Evolutionary conservation across 139 green algal genomes (phyloP), one percentile per base, ranked within the genome.

Genomic region (Microglena sp.): DNA sequence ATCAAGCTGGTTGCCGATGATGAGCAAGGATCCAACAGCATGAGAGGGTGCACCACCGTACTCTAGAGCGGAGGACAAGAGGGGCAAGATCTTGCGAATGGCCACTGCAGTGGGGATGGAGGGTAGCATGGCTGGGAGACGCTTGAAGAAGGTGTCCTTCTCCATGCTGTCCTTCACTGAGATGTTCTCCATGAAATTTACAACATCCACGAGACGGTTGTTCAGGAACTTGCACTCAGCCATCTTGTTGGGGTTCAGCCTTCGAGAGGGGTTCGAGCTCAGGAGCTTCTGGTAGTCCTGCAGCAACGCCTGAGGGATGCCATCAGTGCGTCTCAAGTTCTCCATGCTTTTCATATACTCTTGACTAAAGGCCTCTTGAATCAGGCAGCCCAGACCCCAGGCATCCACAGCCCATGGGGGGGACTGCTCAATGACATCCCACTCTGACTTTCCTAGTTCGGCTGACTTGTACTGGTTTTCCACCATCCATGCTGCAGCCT

Each of bases 321-420:
- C 33, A 3, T 84, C 68, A 0, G 79, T 93, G 62, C 78, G 74
- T n/a, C 91, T 67, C 18, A 80, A 55, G 36, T 75, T 43, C 35
- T 80, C 73, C 53, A 80, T 64, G 53, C 43, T 80, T 4, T 31
- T 36, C 74, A 80, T 76, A 32, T 64, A 33, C 32, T 60, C 31
- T 3, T 71, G 73, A 28, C 69, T 76, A 77, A 83, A 93, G 27
- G 87, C 69, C 77, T 92, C 89, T 71, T 95, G 89, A 43, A 97
- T 95, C 45, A 97, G 78, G 75, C 92, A 98, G 54, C 94, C 94
- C 50, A 99, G 82, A 0, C 94, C 94, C 94, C 94, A 99, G 15
- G 88, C 80, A 69, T 99, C 94, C 36, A 99, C 89, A 11, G 87
- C 89, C 82, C 87, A 97, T n/a, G 89, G 75, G 0, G 94, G 94